These are phyloP conservation scores for Penicillium coffeae DNA, from an alignment of 495 filamentous ascomycete species.

Conservation along the genomic window DNA sequence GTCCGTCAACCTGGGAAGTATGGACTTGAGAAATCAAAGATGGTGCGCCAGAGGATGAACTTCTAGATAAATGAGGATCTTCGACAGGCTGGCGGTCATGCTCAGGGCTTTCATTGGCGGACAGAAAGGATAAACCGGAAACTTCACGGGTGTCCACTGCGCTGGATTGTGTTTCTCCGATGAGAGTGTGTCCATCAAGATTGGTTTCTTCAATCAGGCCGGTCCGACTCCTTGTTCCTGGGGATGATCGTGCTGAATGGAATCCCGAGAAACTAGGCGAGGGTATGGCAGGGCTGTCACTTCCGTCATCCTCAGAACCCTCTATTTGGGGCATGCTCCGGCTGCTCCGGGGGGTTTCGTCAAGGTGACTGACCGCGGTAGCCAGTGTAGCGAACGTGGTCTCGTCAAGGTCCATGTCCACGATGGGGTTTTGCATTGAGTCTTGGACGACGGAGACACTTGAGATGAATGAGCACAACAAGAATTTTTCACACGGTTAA, in stretches of 20 bases:
- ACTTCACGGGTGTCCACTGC: constrained; percentile 15
- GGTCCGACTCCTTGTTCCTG: constrained; percentile 6
- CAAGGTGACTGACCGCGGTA: constrained; percentile 11
- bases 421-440: constrained; percentile 15
- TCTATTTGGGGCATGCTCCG: constrained; percentile 1
- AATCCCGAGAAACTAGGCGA: constrained; percentile 26
- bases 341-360: constrained; percentile 9
- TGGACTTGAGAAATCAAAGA: constrained; percentile 15
- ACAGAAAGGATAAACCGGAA: constrained; percentile 16
- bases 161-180: constrained; percentile 17
- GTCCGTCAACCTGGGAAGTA: neutral
- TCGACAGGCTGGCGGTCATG: constrained; percentile 20
- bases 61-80: constrained; percentile 6
- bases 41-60: constrained; percentile 7
- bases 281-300: constrained; percentile 14
- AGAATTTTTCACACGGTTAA: constrained; percentile 23
- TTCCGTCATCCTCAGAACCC: constrained; percentile 10
- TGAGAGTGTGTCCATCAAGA: constrained; percentile 23
- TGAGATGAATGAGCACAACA: constrained; percentile 31
- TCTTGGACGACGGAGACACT: constrained; percentile 34
- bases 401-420: constrained; percentile 25
- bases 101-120: constrained; percentile 12
- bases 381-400: constrained; percentile 20
- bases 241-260: constrained; percentile 23
- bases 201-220: constrained; percentile 5